These are phyloP conservation scores for Mentha longifolia DNA, from an alignment of 257 asterid species.

Conservation along the genomic window DNA sequence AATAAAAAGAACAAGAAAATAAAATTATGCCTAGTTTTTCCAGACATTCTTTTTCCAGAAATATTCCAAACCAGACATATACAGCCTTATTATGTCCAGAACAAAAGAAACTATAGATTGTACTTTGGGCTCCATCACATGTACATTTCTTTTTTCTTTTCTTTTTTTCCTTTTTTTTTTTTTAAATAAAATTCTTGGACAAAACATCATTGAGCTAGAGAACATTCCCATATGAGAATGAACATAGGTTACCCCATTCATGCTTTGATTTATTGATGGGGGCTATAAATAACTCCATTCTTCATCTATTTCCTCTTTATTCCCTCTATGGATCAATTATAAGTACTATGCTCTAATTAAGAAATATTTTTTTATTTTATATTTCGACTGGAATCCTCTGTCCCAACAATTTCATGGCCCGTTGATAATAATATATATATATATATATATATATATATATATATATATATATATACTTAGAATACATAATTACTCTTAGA, in stretches of 20 bases:
- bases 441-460: too few relatives aligned
- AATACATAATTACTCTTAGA: too few relatives aligned
- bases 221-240: slow-evolving; percentile 26
- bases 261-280: slow-evolving; percentile 24
- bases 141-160: not conserved
- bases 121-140: slow-evolving; percentile 34
- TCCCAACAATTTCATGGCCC: too few relatives aligned
- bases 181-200: slow-evolving; percentile 1
- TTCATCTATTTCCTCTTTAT: slow-evolving; percentile 16
- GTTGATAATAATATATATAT: too few relatives aligned
- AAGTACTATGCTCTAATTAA: not conserved
- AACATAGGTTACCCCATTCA: slow-evolving; percentile 22
- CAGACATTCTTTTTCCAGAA: slow-evolving; percentile 13
- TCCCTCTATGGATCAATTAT: not conserved
- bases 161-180: not conserved
- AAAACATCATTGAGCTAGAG: slow-evolving; percentile 23
- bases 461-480: too few relatives aligned
- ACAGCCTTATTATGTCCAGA: slow-evolving; percentile 15
- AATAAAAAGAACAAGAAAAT: not conserved
- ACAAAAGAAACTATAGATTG: slow-evolving; percentile 25
- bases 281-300: slow-evolving; percentile 20
- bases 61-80: slow-evolving; percentile 1
- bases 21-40: slow-evolving; percentile 6
- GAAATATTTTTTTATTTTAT: too few relatives aligned
- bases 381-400: too few relatives aligned